Conservation (phyloP, 2,329 filamentous ascomycete genomes). For the Ceratocystis destructans region DNA sequence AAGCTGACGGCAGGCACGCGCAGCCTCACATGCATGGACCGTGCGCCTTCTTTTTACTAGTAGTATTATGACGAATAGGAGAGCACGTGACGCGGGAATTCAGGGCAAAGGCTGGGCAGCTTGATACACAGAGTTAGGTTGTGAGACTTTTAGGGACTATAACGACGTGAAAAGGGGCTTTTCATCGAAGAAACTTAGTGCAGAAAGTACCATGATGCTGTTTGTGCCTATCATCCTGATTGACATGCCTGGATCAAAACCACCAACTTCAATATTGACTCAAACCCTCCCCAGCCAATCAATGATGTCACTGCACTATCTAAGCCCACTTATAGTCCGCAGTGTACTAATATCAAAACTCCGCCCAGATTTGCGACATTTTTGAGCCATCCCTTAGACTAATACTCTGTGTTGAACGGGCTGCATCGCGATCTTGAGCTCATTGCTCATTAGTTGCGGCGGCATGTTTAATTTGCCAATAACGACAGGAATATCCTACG, state of each 20-base stretch:
- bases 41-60: background rate
- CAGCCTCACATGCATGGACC: constrained; percentile 7
- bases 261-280: no score
- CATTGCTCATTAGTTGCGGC: background rate
- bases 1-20: constrained; percentile 6
- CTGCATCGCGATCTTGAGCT: background rate
- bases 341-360: background rate
- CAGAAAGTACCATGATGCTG: no score
- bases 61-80: background rate
- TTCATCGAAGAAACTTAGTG: no score
- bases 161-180: no score
- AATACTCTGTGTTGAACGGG: background rate
- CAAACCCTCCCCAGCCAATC: background rate
- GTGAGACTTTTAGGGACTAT: background rate
- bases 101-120: background rate
- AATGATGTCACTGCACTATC: constrained; percentile 1
- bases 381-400: background rate
- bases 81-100: background rate
- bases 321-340: background rate
- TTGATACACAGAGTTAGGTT: background rate
- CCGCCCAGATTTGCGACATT: constrained; percentile 1
- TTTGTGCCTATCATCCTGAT: no score
- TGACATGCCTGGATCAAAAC: no score
- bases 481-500: no score
- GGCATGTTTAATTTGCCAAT: no score